Percentiles rank a stretch among this genome's conserved stretches.
phyloP scores from a whole-genome alignment of 2,329 filamentous ascomycete species.

The Penicillium freii region DNA sequence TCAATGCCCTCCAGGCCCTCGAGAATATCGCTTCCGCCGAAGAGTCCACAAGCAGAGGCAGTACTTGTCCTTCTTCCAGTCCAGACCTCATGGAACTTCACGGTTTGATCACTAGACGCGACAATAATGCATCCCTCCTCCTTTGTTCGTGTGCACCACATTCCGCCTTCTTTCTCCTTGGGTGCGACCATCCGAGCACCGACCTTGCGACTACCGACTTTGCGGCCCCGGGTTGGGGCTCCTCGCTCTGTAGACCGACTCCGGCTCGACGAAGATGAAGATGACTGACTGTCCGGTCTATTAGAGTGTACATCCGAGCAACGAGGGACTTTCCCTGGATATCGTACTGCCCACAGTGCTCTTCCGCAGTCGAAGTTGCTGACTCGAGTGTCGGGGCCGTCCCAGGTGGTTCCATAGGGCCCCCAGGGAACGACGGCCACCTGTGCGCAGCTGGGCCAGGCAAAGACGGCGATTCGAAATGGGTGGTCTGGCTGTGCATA shows the following conservation, averaged over 20 bases:
- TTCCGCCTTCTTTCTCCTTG: constrained; percentile 52
- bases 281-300: constrained; percentile 12
- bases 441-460: constrained; percentile 87
- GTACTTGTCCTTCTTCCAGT: constrained; percentile 59
- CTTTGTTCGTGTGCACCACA: constrained; percentile 55
- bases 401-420: constrained; percentile 47
- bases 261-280: constrained; percentile 3
- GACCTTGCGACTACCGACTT: constrained; percentile 15
- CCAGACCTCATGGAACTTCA: constrained; percentile 97
- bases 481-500: constrained; percentile 89
- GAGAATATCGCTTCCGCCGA: constrained; percentile 82
- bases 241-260: not conserved
- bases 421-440: constrained; percentile 83
- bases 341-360: constrained; percentile 83
- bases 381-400: constrained; percentile 24
- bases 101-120: constrained; percentile 83
- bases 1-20: constrained; percentile 79
- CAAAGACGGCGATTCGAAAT: constrained; percentile 86
- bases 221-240: constrained; percentile 10
- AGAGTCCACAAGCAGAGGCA: constrained; percentile 56
- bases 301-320: constrained; percentile 11
- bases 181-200: constrained; percentile 29
- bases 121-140: constrained; percentile 85
- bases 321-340: constrained; percentile 62
- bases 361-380: constrained; percentile 40